These are phyloP conservation scores for Immersiella caudata DNA, from an alignment of 495 filamentous ascomycete genomes.

Conservation along the genomic window DNA sequence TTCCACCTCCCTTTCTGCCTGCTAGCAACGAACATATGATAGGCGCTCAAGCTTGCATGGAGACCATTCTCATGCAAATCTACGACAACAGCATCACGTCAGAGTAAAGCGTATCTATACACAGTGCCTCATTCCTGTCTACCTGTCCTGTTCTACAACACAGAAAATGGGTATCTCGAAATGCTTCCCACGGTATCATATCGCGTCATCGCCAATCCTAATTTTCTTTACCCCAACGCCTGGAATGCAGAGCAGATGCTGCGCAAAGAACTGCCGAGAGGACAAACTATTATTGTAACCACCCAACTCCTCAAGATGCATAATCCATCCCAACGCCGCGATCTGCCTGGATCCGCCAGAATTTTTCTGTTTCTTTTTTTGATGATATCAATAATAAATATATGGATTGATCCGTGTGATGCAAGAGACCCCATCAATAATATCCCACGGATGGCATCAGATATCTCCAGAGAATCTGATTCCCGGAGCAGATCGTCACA, in stretches of 20 bases:
- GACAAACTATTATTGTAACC: neutral
- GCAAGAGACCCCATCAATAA: neutral
- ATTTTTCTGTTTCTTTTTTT: neutral
- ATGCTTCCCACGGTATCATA: constrained; percentile 15
- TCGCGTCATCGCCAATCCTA: neutral
- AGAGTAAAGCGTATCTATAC: neutral
- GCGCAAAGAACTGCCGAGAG: neutral
- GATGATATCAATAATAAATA: too few species aligned
- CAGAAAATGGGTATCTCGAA: constrained; percentile 16
- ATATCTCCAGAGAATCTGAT: neutral
- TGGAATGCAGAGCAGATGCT: constrained; percentile 2
- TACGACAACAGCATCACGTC: neutral
- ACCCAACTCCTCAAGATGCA: neutral
- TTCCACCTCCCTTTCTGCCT: too few species aligned
- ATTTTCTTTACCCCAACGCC: constrained; percentile 12
- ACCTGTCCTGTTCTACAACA: constrained; percentile 1
- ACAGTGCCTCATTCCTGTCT: neutral
- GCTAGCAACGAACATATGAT: too few species aligned
- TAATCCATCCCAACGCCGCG: neutral
- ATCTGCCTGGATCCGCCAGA: neutral
- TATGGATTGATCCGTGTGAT: too few species aligned
- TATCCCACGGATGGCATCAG: neutral
- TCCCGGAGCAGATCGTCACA: neutral
- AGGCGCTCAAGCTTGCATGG: too few species aligned
- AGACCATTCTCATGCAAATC: too few species aligned